These are phyloP conservation scores for Ascochyta fabae DNA, from an alignment of 2,329 filamentous ascomycete species.

Conservation along the genomic window DNA sequence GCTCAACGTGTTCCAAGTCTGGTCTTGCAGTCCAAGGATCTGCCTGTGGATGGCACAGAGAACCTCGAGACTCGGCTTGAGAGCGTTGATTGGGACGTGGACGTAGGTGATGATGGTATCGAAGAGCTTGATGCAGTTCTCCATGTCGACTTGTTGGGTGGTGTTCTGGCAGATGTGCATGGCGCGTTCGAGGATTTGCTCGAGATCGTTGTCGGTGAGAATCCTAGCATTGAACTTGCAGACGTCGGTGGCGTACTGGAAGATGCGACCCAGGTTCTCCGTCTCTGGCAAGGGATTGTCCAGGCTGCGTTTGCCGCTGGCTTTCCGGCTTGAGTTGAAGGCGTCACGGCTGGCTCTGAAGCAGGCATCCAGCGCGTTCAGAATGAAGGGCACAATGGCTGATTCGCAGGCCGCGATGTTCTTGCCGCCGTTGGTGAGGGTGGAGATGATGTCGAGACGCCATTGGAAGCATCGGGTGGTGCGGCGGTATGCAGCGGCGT, in stretches of 20 bases:
- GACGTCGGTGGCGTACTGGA: constrained; percentile 69
- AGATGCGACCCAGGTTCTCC: constrained; percentile 62
- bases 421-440: constrained; percentile 47
- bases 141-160: constrained; percentile 68
- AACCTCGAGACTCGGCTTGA: constrained; percentile 72
- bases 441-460: constrained; percentile 44
- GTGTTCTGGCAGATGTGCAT: constrained; percentile 73
- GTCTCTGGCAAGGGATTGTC: constrained; percentile 34
- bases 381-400: constrained; percentile 42
- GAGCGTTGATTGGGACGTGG: constrained; percentile 67
- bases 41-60: constrained; percentile 75
- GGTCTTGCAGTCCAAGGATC: constrained; percentile 65
- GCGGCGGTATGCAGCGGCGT: constrained; percentile 39
- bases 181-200: constrained; percentile 66
- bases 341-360: constrained; percentile 43
- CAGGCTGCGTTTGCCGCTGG: constrained; percentile 33
- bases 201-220: constrained; percentile 67
- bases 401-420: constrained; percentile 49
- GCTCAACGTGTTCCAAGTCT: constrained; percentile 72
- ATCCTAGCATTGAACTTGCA: constrained; percentile 79
- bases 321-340: constrained; percentile 29
- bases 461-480: constrained; percentile 39
- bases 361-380: constrained; percentile 40
- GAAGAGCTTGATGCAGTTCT: constrained; percentile 70
- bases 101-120: constrained; percentile 76